Conservation (phyloP, 2,329 filamentous ascomycete genomes). For the Geosmithia putterillii region DNA sequence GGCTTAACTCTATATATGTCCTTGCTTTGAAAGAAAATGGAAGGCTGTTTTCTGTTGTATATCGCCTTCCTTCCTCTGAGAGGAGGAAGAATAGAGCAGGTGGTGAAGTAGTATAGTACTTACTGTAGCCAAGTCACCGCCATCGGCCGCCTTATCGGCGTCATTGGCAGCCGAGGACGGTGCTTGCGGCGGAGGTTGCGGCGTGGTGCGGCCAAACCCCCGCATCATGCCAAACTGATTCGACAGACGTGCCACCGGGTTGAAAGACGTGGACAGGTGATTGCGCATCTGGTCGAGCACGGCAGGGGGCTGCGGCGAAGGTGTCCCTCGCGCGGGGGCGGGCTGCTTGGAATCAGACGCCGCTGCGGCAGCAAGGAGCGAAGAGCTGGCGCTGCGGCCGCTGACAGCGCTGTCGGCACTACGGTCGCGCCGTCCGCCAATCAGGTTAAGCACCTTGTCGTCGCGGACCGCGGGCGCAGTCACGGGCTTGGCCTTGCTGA, state of each 20-base stretch:
- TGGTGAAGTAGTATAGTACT: too few relatives aligned
- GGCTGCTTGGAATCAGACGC: background rate
- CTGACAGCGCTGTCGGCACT: conserved; percentile 65
- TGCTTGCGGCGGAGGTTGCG: conserved; percentile 9
- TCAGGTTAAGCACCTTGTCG: conserved; percentile 57
- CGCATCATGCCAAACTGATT: conserved; percentile 57
- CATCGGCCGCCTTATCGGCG: conserved; percentile 28
- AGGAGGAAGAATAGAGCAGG: too few relatives aligned
- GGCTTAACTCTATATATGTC: background rate
- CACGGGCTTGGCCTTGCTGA: conserved; percentile 26
- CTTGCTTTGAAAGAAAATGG: background rate
- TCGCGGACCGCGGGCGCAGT: conserved; percentile 28
- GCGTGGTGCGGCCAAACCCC: conserved; percentile 53
- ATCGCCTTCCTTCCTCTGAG: background rate
- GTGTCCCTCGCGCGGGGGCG: conserved; percentile 1
- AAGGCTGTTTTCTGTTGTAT: background rate
- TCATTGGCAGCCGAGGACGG: conserved; percentile 14
- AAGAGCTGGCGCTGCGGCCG: conserved; percentile 47
- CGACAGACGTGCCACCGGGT: conserved; percentile 69
- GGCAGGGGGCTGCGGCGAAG: conserved; percentile 33
- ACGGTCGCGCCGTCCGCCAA: conserved; percentile 63
- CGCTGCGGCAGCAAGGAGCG: too few relatives aligned
- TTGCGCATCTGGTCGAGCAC: conserved; percentile 72
- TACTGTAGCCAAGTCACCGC: conserved; percentile 46
- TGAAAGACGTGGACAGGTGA: conserved; percentile 67